Base-by-base conservation (phyloP, 78 protist species). In the Chrysochromulina parva region DNA sequence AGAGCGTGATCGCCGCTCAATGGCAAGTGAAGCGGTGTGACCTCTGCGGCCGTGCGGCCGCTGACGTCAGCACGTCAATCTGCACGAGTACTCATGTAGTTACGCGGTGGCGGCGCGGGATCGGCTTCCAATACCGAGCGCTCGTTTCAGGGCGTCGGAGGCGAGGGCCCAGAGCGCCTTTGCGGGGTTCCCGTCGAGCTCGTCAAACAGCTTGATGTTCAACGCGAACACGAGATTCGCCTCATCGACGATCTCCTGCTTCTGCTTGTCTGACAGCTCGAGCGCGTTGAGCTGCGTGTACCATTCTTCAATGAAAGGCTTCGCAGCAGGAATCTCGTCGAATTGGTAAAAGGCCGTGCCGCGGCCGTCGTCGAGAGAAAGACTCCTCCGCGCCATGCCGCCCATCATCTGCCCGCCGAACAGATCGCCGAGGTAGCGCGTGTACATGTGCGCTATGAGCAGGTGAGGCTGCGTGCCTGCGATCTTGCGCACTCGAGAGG, bases 381-480 rank as follows among this genome's bases (percentile, higher is more conserved):
- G 54, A 13, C 57, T 48, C 13, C 82, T 20, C 26, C 50, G 24
- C 10, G 82, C 82, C 82, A 73, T 73, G 26, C 82, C 82, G 24
- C 57, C 53, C 82, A 73, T 73, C 82, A 73, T 73, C 57, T 73
- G 82, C 10, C 82, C 82, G 50, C 82, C 82, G 3, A 73, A 73
- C 28, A 73, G 53, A 14, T 73, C 82, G 50, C 82, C 82, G 48
- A 73, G 82, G 82, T 73, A 73, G 82, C 82, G 82, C 19, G 82
- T 73, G 82, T 73, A 73, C 82, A 16, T 9, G 82, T 73, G 82
- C 19, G 48, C 82, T 54, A 73, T 26, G 57, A 73, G 82, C 57
- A 73, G 82, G 4, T 5, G n/a, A 3, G 82, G 82, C 54, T 38
- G 13, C 4, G 17, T 28, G 13, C 19, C n/a, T 4, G 82, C 82